These are phyloP conservation scores for Beauveria pseudobassiana DNA, from an alignment of 2,329 filamentous ascomycete species.

Conservation along the genomic window DNA sequence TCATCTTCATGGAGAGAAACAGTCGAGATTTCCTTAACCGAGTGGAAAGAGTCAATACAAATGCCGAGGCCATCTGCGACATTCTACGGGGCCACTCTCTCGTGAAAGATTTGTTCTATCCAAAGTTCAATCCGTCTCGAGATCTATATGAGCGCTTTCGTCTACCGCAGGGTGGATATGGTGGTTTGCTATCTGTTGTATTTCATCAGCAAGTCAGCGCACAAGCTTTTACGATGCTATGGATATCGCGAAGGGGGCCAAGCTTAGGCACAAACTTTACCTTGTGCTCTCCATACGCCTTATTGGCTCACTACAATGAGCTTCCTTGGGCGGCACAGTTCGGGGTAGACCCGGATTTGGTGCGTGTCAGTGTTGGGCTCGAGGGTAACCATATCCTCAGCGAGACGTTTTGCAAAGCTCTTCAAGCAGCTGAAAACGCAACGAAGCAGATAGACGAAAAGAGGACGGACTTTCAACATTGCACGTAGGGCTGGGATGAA, in stretches of 20 bases:
- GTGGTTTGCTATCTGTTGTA: conserved; percentile 77
- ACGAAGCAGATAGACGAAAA: not conserved
- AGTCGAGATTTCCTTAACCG: conserved; percentile 83
- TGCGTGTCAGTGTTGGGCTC: conserved; percentile 83
- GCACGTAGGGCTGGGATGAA: not conserved
- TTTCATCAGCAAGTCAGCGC: conserved; percentile 67
- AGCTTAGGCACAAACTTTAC: conserved; percentile 97
- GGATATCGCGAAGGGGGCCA: conserved; percentile 86
- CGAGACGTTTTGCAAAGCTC: conserved; percentile 57
- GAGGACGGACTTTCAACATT: too few relatives aligned
- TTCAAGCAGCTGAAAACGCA: conserved; percentile 46
- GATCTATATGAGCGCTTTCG: conserved; percentile 72
- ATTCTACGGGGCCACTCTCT: conserved; percentile 52
- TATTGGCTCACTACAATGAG: conserved; percentile 87
- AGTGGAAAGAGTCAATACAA: conserved; percentile 76
- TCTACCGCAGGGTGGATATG: conserved; percentile 72
- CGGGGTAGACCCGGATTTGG: conserved; percentile 71
- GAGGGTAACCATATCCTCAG: conserved; percentile 67
- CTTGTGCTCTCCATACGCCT: conserved; percentile 79
- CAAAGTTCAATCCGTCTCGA: conserved; percentile 65
- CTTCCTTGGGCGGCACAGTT: conserved; percentile 81
- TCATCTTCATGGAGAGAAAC: conserved; percentile 91
- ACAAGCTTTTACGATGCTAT: conserved; percentile 72
- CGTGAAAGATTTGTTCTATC: conserved; percentile 80
- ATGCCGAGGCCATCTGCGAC: conserved; percentile 75